phyloP scores from a whole-genome alignment of 352 stramenopile genomes.

The Phytophthora niederhauseri region DNA sequence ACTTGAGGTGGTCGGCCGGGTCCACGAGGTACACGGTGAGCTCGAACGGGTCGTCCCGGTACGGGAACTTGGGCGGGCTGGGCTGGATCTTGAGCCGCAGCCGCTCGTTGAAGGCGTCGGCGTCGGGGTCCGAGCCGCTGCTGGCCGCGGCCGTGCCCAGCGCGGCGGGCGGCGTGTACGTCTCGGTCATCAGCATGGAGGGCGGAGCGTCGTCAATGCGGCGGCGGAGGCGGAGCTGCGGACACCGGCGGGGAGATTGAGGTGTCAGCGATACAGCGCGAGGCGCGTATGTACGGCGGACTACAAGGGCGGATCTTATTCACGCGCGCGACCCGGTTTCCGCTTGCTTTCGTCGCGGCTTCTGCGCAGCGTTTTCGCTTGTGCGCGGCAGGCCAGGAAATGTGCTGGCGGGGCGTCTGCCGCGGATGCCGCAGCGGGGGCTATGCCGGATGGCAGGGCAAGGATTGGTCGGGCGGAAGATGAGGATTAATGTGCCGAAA shows the following conservation, averaged over 20 bases:
- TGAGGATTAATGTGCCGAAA: slow-evolving; percentile 15
- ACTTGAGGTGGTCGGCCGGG: slow-evolving; percentile 78
- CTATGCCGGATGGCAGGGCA: slow-evolving; percentile 7
- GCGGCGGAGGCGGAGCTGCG: background rate
- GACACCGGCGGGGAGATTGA: slow-evolving; percentile 9
- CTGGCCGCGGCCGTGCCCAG: slow-evolving; percentile 26
- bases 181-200: slow-evolving; percentile 76
- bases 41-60: slow-evolving; percentile 86
- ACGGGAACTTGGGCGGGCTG: slow-evolving; percentile 85
- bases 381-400: slow-evolving; percentile 33
- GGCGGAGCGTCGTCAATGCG: slow-evolving; percentile 11
- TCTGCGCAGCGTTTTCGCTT: slow-evolving; percentile 42
- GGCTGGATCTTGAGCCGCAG: slow-evolving; percentile 87
- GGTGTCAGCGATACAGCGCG: background rate
- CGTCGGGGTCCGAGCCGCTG: slow-evolving; percentile 50
- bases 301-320: slow-evolving; percentile 41
- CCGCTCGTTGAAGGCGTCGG: slow-evolving; percentile 61
- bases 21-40: slow-evolving; percentile 90
- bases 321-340: slow-evolving; percentile 22
- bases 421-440: slow-evolving; percentile 1
- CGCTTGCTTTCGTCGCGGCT: slow-evolving; percentile 42
- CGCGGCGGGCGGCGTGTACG: slow-evolving; percentile 45
- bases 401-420: slow-evolving; percentile 21
- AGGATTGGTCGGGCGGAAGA: background rate
- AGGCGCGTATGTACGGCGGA: background rate